These are phyloP conservation scores for Suillus cothurnatus DNA, from an alignment of 768 basidiomycete species.

Conservation along the genomic window DNA sequence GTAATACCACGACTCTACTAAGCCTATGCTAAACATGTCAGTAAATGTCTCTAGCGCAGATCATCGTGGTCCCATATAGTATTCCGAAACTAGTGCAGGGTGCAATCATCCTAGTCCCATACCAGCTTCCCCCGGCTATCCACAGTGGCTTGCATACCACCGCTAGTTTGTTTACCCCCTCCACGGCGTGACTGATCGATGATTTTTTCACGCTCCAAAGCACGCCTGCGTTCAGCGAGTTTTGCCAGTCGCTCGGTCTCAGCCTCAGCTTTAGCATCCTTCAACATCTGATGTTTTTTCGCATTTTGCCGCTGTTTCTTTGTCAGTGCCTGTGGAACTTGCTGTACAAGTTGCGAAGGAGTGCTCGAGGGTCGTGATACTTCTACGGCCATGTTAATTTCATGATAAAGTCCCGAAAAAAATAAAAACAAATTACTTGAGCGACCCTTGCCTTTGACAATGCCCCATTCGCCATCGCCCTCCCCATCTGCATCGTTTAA, in stretches of 20 bases:
- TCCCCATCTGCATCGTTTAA: constrained; percentile 68
- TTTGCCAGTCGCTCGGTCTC: constrained; percentile 53
- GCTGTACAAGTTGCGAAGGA: constrained; percentile 21
- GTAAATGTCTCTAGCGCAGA: constrained; percentile 7
- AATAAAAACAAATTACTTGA: constrained; percentile 36
- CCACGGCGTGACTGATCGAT: constrained; percentile 42
- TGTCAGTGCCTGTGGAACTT: constrained; percentile 50
- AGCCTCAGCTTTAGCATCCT: constrained; percentile 55
- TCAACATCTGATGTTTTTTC: constrained; percentile 56
- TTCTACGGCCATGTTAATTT: constrained; percentile 19
- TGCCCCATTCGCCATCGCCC: constrained; percentile 77
- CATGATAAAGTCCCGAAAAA: not conserved
- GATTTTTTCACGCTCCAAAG: constrained; percentile 56
- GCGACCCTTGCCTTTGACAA: constrained; percentile 60
- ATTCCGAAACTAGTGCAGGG: not conserved
- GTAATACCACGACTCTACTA: constrained; percentile 15
- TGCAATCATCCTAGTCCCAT: constrained; percentile 45
- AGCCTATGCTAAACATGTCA: not conserved
- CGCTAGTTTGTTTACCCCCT: constrained; percentile 39
- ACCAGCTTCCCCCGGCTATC: constrained; percentile 59
- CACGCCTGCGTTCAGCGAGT: constrained; percentile 61
- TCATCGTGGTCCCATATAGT: not conserved
- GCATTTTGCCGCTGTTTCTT: constrained; percentile 76
- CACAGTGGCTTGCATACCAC: constrained; percentile 65
- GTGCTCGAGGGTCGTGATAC: constrained; percentile 15